Base-by-base conservation (phyloP, 768 basidiomycete species). In the Mycena crocata region DNA sequence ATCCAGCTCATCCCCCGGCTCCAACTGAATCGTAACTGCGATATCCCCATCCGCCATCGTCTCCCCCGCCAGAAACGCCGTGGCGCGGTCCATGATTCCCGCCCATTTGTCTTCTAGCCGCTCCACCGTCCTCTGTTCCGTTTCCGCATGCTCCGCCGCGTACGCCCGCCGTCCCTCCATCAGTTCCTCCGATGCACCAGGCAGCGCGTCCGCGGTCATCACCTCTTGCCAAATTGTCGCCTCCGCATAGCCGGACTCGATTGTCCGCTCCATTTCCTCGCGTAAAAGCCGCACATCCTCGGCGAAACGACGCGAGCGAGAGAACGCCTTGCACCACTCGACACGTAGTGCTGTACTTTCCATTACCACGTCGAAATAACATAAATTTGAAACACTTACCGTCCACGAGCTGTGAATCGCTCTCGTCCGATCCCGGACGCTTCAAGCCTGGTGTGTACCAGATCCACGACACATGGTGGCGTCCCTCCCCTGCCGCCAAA, bases 201-300 rank as follows among this genome's bases (percentile, higher is more conserved):
- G 12, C 2, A 12, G n/a, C 21, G n/a, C 24, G 10, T 21, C 55
- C 30, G 5, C 10, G 5, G 42, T 40, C 5, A 12, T 24, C 26
- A 12, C 21, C 10, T 57, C 39, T n/a, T n/a, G n/a, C 55, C 55
- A 57, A 6, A 4, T 19, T 21, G 4, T 40, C 2, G 26, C 40
- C 55, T 24, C 9, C 2, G 10, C 12, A 9, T 17, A 2, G 2
- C 55, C 55, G 12, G 5, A 57, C 51, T 8, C 50, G 40, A 62
- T 45, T 13, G 42, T 52, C 15, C 64, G 32, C 0, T 23, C 23
- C 64, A 66, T 66, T 34, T 66, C 57, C 19, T 51, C 64, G 2
- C 39, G 31, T 1, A 61, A 8, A 0, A 60, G 40, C 23, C 24
- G 24, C 6, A 48, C n/a, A 10, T 66, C 64, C 58, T 66, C 57